Conservation (phyloP, 768 basidiomycete genomes). For the Porphyrellus cyaneotinctus region DNA sequence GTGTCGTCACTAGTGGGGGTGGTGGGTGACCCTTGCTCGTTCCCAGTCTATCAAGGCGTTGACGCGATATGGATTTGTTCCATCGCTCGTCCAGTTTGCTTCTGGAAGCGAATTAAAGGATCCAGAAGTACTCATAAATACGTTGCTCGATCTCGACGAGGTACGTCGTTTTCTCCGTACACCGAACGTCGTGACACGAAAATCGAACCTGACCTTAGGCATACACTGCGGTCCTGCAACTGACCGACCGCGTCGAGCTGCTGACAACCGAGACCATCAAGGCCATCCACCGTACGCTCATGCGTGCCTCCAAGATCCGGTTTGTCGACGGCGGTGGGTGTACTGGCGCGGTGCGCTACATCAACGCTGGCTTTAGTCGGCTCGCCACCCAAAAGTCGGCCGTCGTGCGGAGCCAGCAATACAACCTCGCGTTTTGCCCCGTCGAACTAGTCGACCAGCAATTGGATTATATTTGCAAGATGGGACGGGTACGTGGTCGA, state of each 20-base stretch:
- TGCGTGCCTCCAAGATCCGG: slow-evolving; percentile 31
- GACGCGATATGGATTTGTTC: slow-evolving; percentile 24
- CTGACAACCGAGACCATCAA: slow-evolving; percentile 30
- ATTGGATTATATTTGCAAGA: slow-evolving; percentile 33
- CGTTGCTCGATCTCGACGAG: slow-evolving; percentile 26
- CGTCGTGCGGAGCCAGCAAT: slow-evolving; percentile 30
- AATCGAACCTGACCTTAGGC: slow-evolving; percentile 15
- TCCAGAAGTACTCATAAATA: slow-evolving; percentile 17
- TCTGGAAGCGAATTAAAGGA: slow-evolving; percentile 25
- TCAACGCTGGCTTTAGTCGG: slow-evolving; percentile 30
- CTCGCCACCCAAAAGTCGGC: slow-evolving; percentile 28
- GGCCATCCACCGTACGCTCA: slow-evolving; percentile 26
- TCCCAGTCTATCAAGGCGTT: slow-evolving; percentile 26
- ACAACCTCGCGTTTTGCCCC: slow-evolving; percentile 33
- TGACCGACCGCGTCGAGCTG: slow-evolving; percentile 23
- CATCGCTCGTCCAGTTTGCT: slow-evolving; percentile 22
- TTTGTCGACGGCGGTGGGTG: slow-evolving; percentile 13
- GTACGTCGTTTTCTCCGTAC: slow-evolving; percentile 3
- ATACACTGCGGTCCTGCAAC: slow-evolving; percentile 20
- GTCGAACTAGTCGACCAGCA: slow-evolving; percentile 30
- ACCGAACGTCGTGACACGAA: background rate
- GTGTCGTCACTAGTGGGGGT: background rate
- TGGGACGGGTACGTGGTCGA: slow-evolving; percentile 26
- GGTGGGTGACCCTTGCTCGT: background rate
- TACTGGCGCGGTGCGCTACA: slow-evolving; percentile 18